A percentile compares a stretch with the other conserved stretches of the same genome.
These are phyloP conservation scores for Basidioascus undulatus DNA, from an alignment of 768 basidiomycete species.

Conservation along the genomic window DNA sequence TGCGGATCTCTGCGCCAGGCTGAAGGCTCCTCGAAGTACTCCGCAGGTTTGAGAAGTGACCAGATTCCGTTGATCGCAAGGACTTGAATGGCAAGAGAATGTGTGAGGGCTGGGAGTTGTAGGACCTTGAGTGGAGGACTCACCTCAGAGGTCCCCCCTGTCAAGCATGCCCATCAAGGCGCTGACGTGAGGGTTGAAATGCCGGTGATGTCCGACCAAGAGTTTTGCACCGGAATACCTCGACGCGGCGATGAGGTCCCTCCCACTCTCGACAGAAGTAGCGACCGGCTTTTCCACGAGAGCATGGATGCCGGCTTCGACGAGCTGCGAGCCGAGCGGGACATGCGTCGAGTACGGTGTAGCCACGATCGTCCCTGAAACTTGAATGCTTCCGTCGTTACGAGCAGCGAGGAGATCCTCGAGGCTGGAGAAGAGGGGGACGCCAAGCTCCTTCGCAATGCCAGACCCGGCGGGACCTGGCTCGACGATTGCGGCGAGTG, in stretches of 20 bases:
- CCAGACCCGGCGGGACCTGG: conserved; percentile 3
- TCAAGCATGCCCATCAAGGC: no score
- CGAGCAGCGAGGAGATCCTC: conserved; percentile 6
- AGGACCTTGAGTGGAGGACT: no score
- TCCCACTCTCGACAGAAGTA: conserved; percentile 1
- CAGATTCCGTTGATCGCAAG: conserved; percentile 4
- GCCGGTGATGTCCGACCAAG: conserved; percentile 11
- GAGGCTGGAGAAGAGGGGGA: conserved; percentile 3
- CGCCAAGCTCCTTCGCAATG: background rate
- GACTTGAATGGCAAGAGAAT: no score
- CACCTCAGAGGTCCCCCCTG: no score
- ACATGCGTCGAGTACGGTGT: conserved; percentile 10
- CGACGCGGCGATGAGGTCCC: conserved; percentile 3
- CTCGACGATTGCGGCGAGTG: conserved; percentile 9
- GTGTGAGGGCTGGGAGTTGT: no score
- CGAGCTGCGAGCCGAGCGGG: conserved; percentile 4
- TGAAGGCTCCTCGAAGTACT: conserved; percentile 3
- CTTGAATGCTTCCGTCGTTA: background rate
- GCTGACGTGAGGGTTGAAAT: no score
- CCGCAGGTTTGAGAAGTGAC: conserved; percentile 1
- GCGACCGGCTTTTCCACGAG: conserved; percentile 12
- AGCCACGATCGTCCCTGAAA: conserved; percentile 9
- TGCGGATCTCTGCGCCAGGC: background rate
- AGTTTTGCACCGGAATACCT: background rate
- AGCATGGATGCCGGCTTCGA: conserved; percentile 6